Conservation (phyloP, 768 basidiomycete genomes). For the Suillus subaureus region DNA sequence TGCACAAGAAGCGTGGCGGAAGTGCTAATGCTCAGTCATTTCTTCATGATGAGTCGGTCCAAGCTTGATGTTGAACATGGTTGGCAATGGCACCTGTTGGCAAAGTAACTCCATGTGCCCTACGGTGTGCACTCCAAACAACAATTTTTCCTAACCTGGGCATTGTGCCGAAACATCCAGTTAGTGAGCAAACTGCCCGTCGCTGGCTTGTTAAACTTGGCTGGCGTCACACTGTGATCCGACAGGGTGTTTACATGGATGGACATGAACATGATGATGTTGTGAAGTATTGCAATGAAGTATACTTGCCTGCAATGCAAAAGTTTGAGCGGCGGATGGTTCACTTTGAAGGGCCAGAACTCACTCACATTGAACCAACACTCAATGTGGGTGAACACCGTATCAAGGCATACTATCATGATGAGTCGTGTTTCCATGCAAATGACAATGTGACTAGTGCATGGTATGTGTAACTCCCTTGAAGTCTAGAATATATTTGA, state of each 20-base stretch:
- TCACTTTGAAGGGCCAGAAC: conserved; percentile 22
- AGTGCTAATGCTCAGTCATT: conserved; percentile 8
- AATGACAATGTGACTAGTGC: conserved; percentile 30
- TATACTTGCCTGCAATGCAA: conserved; percentile 23
- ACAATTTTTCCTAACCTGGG: conserved; percentile 34
- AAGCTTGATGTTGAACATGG: conserved; percentile 17
- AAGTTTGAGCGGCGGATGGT: conserved; percentile 24
- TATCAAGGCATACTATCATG: conserved; percentile 18
- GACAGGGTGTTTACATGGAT: conserved; percentile 23
- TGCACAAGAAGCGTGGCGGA: conserved; percentile 30
- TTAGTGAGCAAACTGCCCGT: conserved; percentile 22
- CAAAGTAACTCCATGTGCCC: conserved; percentile 29
- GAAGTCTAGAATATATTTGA: too few species aligned
- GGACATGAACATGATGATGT: conserved; percentile 18
- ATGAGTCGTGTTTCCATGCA: conserved; percentile 20
- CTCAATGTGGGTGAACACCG: conserved; percentile 25
- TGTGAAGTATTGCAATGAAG: conserved; percentile 12
- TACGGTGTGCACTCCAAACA: conserved; percentile 30
- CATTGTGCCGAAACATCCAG: conserved; percentile 26
- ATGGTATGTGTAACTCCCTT: too few species aligned
- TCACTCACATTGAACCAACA: conserved; percentile 19
- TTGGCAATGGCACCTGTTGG: conserved; percentile 26
- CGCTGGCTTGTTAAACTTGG: conserved; percentile 17
- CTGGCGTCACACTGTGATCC: conserved; percentile 7
- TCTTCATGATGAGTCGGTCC: conserved; percentile 14